Conservation (phyloP, 768 basidiomycete species). For the Tricholoma hemisulphureum region DNA sequence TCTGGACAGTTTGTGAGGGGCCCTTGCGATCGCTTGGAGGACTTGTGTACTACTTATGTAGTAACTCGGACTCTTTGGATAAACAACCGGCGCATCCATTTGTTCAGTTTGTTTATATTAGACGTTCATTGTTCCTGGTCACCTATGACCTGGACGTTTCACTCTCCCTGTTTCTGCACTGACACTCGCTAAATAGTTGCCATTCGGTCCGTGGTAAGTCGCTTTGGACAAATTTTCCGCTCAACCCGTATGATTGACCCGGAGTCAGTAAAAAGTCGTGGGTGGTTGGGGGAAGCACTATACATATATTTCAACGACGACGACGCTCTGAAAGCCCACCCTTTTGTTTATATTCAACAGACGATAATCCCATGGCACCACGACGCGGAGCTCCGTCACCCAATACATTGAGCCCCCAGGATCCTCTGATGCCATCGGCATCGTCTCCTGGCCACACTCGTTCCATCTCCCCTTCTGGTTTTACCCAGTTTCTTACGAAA, state of each 20-base stretch:
- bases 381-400: conserved; percentile 42
- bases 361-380: conserved; percentile 42
- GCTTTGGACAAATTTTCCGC: not conserved
- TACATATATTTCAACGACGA: conserved; percentile 7
- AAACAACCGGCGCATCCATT: conserved; percentile 8
- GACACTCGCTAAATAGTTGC: conserved; percentile 3
- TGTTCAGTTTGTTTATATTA: conserved; percentile 17
- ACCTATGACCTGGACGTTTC: conserved; percentile 13
- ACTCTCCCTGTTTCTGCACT: conserved; percentile 8
- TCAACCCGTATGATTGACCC: not conserved
- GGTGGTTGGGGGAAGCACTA: not conserved
- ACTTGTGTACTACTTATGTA: not conserved
- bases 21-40: too few relatives aligned
- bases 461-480: conserved; percentile 65
- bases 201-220: conserved; percentile 4
- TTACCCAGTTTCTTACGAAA: conserved; percentile 63
- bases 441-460: conserved; percentile 45
- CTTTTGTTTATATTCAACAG: not conserved
- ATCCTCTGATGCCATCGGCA: conserved; percentile 21
- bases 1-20: too few relatives aligned
- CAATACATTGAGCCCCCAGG: conserved; percentile 41
- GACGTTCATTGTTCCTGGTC: conserved; percentile 8
- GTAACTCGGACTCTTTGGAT: conserved; percentile 15
- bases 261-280: conserved; percentile 11
- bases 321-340: not conserved